A percentile compares a stretch with the other conserved stretches of the same genome.
phyloP scores from a whole-genome alignment of 2,329 filamentous ascomycete species.

The Neonectria punicea region DNA sequence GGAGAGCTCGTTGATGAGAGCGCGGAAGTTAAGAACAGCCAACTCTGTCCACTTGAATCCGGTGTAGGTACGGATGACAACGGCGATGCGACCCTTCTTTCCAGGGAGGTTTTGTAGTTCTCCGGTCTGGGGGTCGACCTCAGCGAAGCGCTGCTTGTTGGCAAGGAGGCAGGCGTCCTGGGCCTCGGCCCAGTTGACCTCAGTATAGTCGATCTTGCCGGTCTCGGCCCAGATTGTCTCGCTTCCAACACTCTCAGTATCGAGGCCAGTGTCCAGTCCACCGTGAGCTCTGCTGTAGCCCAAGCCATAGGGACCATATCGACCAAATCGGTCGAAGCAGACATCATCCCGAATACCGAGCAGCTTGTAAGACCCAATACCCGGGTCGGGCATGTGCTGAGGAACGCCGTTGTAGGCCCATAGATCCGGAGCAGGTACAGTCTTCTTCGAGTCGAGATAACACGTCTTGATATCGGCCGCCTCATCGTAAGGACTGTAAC shows the following conservation, averaged over 20 bases:
- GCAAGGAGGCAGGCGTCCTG: conserved; percentile 64
- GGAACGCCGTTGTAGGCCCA: conserved; percentile 78
- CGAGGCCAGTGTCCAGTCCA: conserved; percentile 76
- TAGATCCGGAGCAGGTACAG: conserved; percentile 67
- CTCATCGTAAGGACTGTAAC: conserved; percentile 77
- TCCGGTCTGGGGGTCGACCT: conserved; percentile 52
- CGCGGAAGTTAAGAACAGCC: conserved; percentile 82
- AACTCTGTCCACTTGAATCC: conserved; percentile 83
- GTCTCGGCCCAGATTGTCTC: conserved; percentile 66
- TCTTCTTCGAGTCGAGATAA: conserved; percentile 70
- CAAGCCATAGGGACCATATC: conserved; percentile 85
- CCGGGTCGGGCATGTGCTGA: conserved; percentile 79
- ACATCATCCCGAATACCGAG: conserved; percentile 80
- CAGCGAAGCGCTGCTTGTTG: conserved; percentile 71
- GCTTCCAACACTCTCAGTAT: conserved; percentile 76
- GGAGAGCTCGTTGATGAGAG: conserved; percentile 81
- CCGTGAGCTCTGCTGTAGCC: conserved; percentile 82
- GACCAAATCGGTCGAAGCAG: conserved; percentile 88
- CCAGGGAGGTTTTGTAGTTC: conserved; percentile 43
- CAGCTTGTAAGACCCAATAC: conserved; percentile 79
- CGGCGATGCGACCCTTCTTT: conserved; percentile 71
- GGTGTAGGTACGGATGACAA: conserved; percentile 83
- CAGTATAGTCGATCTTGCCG: conserved; percentile 66
- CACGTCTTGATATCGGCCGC: conserved; percentile 68
- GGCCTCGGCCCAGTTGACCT: conserved; percentile 64